phyloP scores from a whole-genome alignment of 75 land plant species.

The Picea sitchensis region DNA sequence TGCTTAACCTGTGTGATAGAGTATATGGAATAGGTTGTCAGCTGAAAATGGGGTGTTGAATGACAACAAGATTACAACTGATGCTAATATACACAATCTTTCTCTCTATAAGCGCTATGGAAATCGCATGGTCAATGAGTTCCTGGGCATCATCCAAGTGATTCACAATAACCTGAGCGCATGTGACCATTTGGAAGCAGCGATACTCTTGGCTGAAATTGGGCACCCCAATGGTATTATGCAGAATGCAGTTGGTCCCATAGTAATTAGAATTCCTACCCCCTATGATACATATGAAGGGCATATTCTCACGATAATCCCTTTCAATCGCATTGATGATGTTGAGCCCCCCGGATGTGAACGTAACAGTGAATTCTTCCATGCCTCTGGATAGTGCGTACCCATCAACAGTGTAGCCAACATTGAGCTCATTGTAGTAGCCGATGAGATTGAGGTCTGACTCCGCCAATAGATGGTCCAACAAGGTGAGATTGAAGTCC shows the following conservation, averaged over 20 bases:
- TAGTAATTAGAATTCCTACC: slow-evolving; percentile 43
- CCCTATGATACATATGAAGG: slow-evolving; percentile 45
- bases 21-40: slow-evolving; percentile 43
- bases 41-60: slow-evolving; percentile 44
- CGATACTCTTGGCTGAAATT: slow-evolving; percentile 56
- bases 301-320: slow-evolving; percentile 48
- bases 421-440: slow-evolving; percentile 6
- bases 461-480: slow-evolving; percentile 49
- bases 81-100: slow-evolving; percentile 44
- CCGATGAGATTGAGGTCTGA: slow-evolving; percentile 9
- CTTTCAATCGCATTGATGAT: slow-evolving; percentile 59
- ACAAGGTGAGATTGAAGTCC: slow-evolving; percentile 11
- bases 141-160: too few species aligned
- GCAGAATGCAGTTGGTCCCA: too few species aligned
- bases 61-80: slow-evolving; percentile 20
- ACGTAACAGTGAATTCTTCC: slow-evolving; percentile 54
- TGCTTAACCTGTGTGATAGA: slow-evolving; percentile 15
- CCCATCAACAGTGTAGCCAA: slow-evolving; percentile 66
- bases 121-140: slow-evolving; percentile 36
- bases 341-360: slow-evolving; percentile 60
- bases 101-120: slow-evolving; percentile 46
- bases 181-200: slow-evolving; percentile 56
- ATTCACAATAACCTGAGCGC: slow-evolving; percentile 9
- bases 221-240: slow-evolving; percentile 18
- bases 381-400: slow-evolving; percentile 50